A percentile compares a stretch with the other conserved stretches of the same genome.
Conservation (phyloP, 2,329 filamentous ascomycete genomes). For the Fusarium longipes region DNA sequence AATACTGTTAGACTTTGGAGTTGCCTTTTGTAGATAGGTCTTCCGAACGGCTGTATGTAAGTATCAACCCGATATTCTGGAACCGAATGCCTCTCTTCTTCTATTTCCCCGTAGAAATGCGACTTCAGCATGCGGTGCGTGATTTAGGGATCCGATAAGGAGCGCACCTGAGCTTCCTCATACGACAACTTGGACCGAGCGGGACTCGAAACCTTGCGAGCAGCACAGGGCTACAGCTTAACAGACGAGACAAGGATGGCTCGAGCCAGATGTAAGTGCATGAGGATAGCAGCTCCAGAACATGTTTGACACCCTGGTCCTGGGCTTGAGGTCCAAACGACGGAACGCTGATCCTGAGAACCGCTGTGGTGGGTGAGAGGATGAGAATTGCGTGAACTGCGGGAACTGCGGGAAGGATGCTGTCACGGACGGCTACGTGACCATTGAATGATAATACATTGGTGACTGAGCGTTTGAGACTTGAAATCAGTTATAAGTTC, state of each 20-base stretch:
- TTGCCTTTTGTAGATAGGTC: slow-evolving; percentile 11
- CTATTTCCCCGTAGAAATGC: not conserved
- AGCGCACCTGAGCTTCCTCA: slow-evolving; percentile 34
- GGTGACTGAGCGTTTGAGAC: slow-evolving; percentile 4
- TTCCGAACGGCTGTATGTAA: slow-evolving; percentile 21
- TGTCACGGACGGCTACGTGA: not conserved
- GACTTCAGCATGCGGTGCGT: slow-evolving; percentile 9
- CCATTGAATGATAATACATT: slow-evolving; percentile 11
- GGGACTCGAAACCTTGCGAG: slow-evolving; percentile 19
- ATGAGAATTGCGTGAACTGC: slow-evolving; percentile 8
- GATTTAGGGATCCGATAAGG: slow-evolving; percentile 8
- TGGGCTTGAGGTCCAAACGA: not conserved
- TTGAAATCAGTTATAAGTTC: not conserved
- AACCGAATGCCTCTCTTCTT: slow-evolving; percentile 15
- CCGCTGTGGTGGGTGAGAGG: slow-evolving; percentile 15
- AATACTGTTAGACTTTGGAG: slow-evolving; percentile 7
- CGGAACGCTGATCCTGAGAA: slow-evolving; percentile 22
- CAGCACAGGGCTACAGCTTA: slow-evolving; percentile 4
- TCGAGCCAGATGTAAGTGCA: slow-evolving; percentile 7
- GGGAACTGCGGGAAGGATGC: slow-evolving; percentile 24
- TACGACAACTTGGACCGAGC: slow-evolving; percentile 29
- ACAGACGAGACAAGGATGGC: not conserved
- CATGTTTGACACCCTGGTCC: slow-evolving; percentile 24
- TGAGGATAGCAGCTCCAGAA: not conserved
- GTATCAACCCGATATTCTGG: slow-evolving; percentile 24